Evolutionary conservation across 23 red algal species (phyloP).

Genomic region (Pyropia haitanensis): DNA sequence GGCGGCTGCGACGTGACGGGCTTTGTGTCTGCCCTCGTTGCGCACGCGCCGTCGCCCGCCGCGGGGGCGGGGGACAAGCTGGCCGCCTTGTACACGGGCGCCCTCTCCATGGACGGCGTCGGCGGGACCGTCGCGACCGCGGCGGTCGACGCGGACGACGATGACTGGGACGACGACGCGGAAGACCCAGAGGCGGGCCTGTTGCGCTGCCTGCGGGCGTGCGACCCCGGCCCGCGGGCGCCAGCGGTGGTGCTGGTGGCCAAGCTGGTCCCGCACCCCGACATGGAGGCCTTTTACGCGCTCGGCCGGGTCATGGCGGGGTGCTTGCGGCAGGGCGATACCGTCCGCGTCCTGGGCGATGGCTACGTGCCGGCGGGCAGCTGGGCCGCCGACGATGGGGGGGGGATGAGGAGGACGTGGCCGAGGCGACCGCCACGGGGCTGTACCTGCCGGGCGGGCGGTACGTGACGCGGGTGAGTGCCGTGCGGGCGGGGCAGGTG

Average conservation of each 20-base stretch:
- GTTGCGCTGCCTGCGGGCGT: not conserved
- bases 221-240: constrained; percentile 9
- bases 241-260: constrained; percentile 45
- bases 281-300: constrained; percentile 44
- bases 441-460: constrained; percentile 55
- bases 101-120: too few species aligned
- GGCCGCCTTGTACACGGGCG: not conserved
- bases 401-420: constrained; percentile 56
- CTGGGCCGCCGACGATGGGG: constrained; percentile 13
- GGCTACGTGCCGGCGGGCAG: constrained; percentile 9
- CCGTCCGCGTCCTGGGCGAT: constrained; percentile 65
- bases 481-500: constrained; percentile 48
- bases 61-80: not conserved
- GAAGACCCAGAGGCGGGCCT: constrained; percentile 13
- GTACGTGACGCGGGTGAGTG: constrained; percentile 39
- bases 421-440: constrained; percentile 28
- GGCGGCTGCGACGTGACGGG: not conserved
- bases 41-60: not conserved
- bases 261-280: constrained; percentile 57
- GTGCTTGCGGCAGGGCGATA: constrained; percentile 15
- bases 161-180: not conserved
- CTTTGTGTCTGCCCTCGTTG: not conserved
- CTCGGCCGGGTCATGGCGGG: constrained; percentile 68
- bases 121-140: too few species aligned
- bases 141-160: not conserved